These are phyloP conservation scores for Malus hybrid DNA, from an alignment of 331 rosid genomes.

Conservation along the genomic window DNA sequence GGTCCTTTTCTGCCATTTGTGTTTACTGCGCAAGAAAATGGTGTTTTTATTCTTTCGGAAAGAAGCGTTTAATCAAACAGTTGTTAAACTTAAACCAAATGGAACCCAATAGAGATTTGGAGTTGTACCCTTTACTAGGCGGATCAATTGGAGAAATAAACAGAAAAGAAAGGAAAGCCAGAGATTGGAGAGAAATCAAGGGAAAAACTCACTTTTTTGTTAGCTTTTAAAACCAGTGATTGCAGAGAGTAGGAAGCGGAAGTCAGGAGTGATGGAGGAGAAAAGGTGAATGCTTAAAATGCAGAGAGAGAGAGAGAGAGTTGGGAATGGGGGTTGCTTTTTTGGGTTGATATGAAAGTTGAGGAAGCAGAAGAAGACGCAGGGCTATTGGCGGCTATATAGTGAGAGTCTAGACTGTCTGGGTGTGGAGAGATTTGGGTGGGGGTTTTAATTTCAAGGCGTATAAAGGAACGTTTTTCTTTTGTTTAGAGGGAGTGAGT, in stretches of 20 bases:
- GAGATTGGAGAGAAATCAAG: not conserved
- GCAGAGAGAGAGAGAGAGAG: not conserved
- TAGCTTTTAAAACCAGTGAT: not conserved
- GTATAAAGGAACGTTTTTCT: not conserved
- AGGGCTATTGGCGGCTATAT: not conserved
- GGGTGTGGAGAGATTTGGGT: too few species aligned
- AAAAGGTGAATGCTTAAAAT: not conserved
- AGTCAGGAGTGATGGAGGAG: not conserved
- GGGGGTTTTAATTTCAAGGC: not conserved
- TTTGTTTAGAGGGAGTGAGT: too few species aligned
- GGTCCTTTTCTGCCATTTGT: slow-evolving; percentile 48
- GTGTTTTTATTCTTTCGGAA: not conserved
- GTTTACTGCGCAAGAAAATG: not conserved
- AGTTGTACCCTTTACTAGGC: not conserved
- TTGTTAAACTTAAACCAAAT: not conserved
- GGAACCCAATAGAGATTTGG: not conserved
- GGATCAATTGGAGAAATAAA: not conserved
- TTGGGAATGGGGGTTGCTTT: not conserved
- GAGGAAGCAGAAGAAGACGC: not conserved
- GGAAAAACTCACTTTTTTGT: not conserved
- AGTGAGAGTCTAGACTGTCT: not conserved
- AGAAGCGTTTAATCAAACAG: not conserved
- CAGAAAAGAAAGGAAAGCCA: not conserved
- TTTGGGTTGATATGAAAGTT: not conserved
- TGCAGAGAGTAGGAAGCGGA: not conserved